These are phyloP conservation scores for Daldinia decipiens DNA, from an alignment of 495 filamentous ascomycete species.

Conservation along the genomic window DNA sequence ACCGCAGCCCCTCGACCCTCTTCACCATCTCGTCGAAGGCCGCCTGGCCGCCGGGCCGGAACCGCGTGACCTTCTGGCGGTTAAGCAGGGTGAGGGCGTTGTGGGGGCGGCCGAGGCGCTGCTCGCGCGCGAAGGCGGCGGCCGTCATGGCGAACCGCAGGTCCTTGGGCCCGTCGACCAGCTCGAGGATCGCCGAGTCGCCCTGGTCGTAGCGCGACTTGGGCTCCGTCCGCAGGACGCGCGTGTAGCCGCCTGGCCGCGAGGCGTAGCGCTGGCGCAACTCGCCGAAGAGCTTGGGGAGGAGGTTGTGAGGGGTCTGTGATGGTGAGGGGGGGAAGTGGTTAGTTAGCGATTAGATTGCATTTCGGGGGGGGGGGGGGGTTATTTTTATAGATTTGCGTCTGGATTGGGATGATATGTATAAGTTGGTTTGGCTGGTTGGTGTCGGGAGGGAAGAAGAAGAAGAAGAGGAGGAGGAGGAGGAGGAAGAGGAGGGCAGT, in stretches of 20 bases:
- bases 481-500: neutral
- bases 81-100: slow-evolving; percentile 79
- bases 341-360: neutral
- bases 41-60: slow-evolving; percentile 71
- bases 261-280: slow-evolving; percentile 80
- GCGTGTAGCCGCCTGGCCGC: slow-evolving; percentile 93
- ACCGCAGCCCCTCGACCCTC: slow-evolving; percentile 59
- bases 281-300: slow-evolving; percentile 89
- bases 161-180: slow-evolving; percentile 94
- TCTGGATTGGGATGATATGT: no score
- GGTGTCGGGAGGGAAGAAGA: neutral
- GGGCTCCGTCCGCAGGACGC: slow-evolving; percentile 86
- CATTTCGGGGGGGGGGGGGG: no score
- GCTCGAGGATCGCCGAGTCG: slow-evolving; percentile 88
- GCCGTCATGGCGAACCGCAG: slow-evolving; percentile 95
- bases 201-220: slow-evolving; percentile 83
- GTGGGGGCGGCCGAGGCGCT: slow-evolving; percentile 61
- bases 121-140: slow-evolving; percentile 72
- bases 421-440: no score
- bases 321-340: no score
- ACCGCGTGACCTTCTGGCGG: slow-evolving; percentile 85
- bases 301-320: slow-evolving; percentile 67
- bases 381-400: slow-evolving; percentile 4
- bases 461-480: no score
- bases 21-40: slow-evolving; percentile 77